Evolutionary conservation across 768 basidiomycete species (phyloP).

Genomic region (Leccinum subgranulosum): DNA sequence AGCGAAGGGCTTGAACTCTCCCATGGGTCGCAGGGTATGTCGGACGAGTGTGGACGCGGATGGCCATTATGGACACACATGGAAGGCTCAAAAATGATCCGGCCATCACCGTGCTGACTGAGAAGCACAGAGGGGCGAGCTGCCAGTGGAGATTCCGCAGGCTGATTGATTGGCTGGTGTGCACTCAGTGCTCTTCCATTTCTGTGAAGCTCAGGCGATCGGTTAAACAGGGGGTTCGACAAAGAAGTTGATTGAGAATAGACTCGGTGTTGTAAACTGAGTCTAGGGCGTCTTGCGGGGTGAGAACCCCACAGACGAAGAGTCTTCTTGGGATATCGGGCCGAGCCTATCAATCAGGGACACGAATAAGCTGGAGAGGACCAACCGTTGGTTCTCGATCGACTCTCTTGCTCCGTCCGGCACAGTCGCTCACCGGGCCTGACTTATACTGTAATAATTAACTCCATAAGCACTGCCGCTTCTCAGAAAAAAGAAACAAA

Average conservation of each 20-base stretch:
- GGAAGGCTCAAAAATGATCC: background rate
- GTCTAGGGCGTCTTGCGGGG: slow-evolving; percentile 3
- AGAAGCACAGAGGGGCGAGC: background rate
- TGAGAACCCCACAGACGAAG: background rate
- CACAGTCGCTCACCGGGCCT: background rate
- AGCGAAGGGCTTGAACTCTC: background rate
- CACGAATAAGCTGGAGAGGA: background rate
- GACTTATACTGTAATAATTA: background rate
- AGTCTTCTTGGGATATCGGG: background rate
- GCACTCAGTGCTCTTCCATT: background rate
- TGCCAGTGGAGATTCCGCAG: background rate
- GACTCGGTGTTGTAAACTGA: background rate
- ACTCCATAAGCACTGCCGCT: background rate
- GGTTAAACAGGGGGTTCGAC: background rate
- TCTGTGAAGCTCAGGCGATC: background rate
- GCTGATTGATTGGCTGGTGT: background rate
- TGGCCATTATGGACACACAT: background rate
- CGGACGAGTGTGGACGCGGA: background rate
- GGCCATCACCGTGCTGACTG: background rate
- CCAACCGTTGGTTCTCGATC: background rate
- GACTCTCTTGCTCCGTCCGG: background rate
- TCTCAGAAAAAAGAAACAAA: background rate
- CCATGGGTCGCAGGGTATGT: background rate
- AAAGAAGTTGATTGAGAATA: background rate
- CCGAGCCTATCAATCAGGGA: background rate